phyloP scores from a whole-genome alignment of 805 yeast genomes.

The Ogataea zsoltii region DNA sequence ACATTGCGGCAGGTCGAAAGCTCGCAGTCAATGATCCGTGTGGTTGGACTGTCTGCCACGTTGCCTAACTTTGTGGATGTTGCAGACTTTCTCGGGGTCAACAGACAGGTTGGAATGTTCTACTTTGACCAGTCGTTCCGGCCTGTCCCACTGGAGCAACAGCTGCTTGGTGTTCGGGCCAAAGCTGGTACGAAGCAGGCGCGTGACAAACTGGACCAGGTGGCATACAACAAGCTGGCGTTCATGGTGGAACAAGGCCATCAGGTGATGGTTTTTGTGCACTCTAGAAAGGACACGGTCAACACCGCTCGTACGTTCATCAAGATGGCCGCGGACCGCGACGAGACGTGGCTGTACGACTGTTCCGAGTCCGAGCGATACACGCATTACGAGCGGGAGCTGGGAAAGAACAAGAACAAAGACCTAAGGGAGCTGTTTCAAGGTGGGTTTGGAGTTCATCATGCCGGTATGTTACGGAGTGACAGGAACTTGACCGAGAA shows the following conservation, averaged over 20 bases:
- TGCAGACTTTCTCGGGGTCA: constrained; percentile 92
- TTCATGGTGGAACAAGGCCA: constrained; percentile 67
- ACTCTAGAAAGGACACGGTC: constrained; percentile 89
- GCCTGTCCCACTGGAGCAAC: constrained; percentile 91
- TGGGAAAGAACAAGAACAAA: constrained; percentile 68
- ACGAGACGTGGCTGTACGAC: constrained; percentile 60
- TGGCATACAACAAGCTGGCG: constrained; percentile 73
- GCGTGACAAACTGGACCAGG: constrained; percentile 70
- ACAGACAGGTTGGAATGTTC: constrained; percentile 87
- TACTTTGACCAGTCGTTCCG: constrained; percentile 91
- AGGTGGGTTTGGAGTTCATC: constrained; percentile 89
- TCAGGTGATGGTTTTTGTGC: constrained; percentile 97
- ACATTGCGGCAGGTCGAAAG: constrained; percentile 94
- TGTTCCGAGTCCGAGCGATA: constrained; percentile 45
- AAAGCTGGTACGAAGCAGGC: constrained; percentile 76
- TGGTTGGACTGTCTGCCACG: constrained; percentile 93
- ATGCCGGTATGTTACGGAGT: constrained; percentile 93
- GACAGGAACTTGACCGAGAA: constrained; percentile 90
- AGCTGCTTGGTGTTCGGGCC: constrained; percentile 81
- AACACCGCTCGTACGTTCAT: constrained; percentile 77
- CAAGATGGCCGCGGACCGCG: constrained; percentile 60
- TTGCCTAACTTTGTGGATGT: constrained; percentile 90
- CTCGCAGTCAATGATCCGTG: constrained; percentile 88
- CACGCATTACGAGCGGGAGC: constrained; percentile 58
- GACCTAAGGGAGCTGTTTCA: constrained; percentile 80